phyloP scores from a whole-genome alignment of 768 basidiomycete species.

The Chalciporus chontae region DNA sequence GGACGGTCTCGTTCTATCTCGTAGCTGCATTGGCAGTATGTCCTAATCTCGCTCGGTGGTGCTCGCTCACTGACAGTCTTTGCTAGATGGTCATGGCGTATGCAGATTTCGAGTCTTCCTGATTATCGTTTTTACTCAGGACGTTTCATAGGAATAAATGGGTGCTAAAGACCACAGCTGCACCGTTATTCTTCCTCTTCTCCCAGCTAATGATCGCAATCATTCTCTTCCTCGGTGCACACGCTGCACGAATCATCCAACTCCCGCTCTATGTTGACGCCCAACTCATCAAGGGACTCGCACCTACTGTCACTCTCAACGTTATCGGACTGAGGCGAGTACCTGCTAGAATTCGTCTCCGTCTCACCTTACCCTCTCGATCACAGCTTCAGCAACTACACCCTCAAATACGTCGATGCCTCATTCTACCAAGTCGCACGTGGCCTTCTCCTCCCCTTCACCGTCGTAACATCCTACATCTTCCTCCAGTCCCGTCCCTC shows the following conservation, averaged over 20 bases:
- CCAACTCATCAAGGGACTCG: slow-evolving; percentile 66
- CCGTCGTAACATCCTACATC: slow-evolving; percentile 81
- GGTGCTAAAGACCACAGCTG: slow-evolving; percentile 72
- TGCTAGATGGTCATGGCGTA: slow-evolving; percentile 89
- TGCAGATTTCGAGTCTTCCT: slow-evolving; percentile 22
- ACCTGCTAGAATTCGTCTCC: background rate
- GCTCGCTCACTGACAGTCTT: slow-evolving; percentile 1
- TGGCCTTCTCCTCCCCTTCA: slow-evolving; percentile 90
- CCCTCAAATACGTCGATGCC: slow-evolving; percentile 90
- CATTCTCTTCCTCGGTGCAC: slow-evolving; percentile 63
- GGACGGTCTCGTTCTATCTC: slow-evolving; percentile 81
- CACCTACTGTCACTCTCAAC: slow-evolving; percentile 73
- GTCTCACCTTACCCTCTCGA: background rate
- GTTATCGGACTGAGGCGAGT: slow-evolving; percentile 77
- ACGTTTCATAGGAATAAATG: slow-evolving; percentile 70
- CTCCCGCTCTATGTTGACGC: slow-evolving; percentile 62
- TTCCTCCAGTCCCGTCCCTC: slow-evolving; percentile 77
- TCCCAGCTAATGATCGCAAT: slow-evolving; percentile 79
- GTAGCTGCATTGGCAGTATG: slow-evolving; percentile 84
- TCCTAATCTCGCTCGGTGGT: slow-evolving; percentile 14
- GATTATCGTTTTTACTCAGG: slow-evolving; percentile 10
- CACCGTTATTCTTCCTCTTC: slow-evolving; percentile 86
- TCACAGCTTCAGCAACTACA: slow-evolving; percentile 83
- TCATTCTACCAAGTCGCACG: slow-evolving; percentile 96
- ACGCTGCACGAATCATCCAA: slow-evolving; percentile 61